Base-by-base conservation (phyloP, 352 stramenopile species). In the Phytophthora brassicae region DNA sequence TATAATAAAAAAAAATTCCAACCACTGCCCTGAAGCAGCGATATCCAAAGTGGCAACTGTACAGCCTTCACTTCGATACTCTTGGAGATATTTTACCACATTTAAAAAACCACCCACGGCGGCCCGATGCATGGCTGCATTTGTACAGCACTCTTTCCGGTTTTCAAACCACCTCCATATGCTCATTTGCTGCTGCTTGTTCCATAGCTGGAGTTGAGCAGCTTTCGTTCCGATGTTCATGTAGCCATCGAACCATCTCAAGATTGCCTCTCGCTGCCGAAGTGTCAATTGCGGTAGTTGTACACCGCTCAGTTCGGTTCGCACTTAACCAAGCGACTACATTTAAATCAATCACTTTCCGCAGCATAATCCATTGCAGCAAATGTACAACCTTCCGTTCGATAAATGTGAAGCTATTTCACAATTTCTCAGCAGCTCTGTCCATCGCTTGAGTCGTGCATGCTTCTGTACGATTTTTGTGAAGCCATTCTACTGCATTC, bases 361-460 rank as follows among this genome's bases (percentile, higher is more conserved):
- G 51, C 59, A 47, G 51, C 43, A 23, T 9, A 43, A 17, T 60
- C 48, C 41, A 60, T 49, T 2, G 42, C 58, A 26, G 50, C 58
- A 19, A 50, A 54, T 19, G 28, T 65, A 7, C 57, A 65, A 12
- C 57, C 57, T 39, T 65, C 57, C 2, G 0, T 48, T 28, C 39
- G 50, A 14, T 65, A 20, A 19, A 3, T 16, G 19, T 66, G 29
- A 11, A 68, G 36, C 64, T 48, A 72, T 16, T 65, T 23, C 2
- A 68, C 45, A 3, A 72, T 41, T 0, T 57, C 36, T n/a, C n/a
- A 9, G 55, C 55, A 13, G 55, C 44, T 31, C 56, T 63, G 13
- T 57, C 53, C 64, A 72, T 63, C 13, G 65, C 60, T 17, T 43
- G 23, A 36, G 49, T 46, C 39, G 49, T 66, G 26, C 48, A 73